These are phyloP conservation scores for Moringa oleifera DNA, from an alignment of 345 rosid genomes.

Conservation along the genomic window DNA sequence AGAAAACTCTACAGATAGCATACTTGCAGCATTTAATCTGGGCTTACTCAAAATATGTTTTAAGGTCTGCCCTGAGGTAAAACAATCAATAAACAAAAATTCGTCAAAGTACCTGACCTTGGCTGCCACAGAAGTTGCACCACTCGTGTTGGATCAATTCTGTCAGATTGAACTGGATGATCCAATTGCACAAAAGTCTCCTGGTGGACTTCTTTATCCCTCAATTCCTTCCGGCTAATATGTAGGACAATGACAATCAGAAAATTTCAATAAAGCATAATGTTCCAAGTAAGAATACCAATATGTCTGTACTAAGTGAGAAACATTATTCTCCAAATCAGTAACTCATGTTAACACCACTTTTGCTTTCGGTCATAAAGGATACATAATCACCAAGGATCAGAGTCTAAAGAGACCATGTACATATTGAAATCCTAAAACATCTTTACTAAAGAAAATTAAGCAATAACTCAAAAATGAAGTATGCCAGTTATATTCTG, in stretches of 20 bases:
- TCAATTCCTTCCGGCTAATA: constrained; percentile 63
- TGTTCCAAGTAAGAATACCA: neutral
- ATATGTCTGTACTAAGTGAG: neutral
- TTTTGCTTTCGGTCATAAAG: no score
- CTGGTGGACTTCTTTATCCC: constrained; percentile 30
- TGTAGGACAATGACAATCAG: constrained; percentile 11
- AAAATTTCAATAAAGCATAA: constrained; percentile 3
- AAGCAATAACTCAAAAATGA: no score
- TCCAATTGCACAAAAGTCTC: constrained; percentile 16
- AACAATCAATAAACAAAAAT: constrained; percentile 5
- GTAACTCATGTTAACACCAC: neutral
- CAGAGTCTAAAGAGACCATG: no score
- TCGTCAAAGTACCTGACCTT: constrained; percentile 78
- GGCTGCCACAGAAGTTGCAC: constrained; percentile 81
- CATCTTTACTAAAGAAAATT: no score
- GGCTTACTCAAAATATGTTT: neutral
- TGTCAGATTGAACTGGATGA: constrained; percentile 31
- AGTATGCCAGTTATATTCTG: no score
- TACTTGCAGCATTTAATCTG: neutral
- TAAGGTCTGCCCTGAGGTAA: neutral
- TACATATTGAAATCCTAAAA: no score
- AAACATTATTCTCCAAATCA: neutral
- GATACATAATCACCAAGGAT: no score
- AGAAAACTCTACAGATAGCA: neutral
- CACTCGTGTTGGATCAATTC: constrained; percentile 59